Evolutionary conservation across 148 eudicot genomes (phyloP).

Genomic region (Cornus florida): DNA sequence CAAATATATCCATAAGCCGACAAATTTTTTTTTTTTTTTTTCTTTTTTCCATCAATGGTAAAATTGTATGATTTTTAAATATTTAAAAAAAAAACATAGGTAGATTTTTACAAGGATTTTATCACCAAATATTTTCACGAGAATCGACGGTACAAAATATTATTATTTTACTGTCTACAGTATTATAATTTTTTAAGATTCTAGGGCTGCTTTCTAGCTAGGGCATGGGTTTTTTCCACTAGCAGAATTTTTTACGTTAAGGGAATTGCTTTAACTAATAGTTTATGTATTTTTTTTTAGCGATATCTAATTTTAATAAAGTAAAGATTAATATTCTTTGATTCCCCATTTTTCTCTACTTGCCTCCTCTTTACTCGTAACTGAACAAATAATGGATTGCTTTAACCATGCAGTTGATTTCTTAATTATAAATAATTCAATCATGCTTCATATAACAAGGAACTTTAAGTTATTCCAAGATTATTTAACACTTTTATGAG

Average conservation of each 20-base stretch:
- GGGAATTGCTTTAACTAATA: background rate
- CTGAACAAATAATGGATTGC: background rate
- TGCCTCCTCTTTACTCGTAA: slow-evolving; percentile 1
- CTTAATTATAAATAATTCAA: background rate
- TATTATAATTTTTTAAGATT: no score
- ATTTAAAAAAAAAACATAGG: no score
- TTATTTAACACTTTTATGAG: background rate
- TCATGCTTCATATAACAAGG: background rate
- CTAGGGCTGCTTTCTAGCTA: background rate
- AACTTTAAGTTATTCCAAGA: slow-evolving; percentile 2
- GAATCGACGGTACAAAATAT: no score
- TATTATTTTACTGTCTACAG: no score
- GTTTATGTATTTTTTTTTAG: background rate
- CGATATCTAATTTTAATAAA: background rate
- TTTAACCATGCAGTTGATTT: background rate
- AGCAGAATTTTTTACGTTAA: background rate
- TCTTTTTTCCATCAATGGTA: no score
- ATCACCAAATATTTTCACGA: no score
- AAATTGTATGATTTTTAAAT: no score
- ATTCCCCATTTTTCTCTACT: background rate
- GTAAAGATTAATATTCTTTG: slow-evolving; percentile 8
- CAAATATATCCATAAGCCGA: no score
- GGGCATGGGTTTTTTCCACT: no score
- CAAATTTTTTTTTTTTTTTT: no score
- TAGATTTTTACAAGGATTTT: no score